Base-by-base conservation (phyloP, 805 yeast genomes). In the Metschnikowia continentalis region DNA sequence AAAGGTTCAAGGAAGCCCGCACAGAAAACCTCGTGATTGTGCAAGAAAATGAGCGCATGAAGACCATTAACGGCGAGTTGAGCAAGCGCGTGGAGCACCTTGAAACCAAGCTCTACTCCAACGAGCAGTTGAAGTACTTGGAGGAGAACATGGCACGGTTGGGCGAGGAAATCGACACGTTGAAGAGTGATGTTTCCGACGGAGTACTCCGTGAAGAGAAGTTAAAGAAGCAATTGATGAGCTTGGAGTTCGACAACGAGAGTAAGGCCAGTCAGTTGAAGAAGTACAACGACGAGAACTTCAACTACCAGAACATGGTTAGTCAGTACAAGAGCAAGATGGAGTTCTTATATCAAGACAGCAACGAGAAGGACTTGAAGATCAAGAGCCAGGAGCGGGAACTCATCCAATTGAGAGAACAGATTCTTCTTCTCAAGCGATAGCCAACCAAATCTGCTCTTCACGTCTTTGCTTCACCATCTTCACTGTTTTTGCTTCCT, bases 41-140 rank as follows among this genome's bases (percentile, higher is more conserved):
- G 22, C 89, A 87, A 64, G 94, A 87, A 61, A 86, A 84, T 59
- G 83, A 82, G 59, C 78, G 86, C 1, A 62, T 86, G 40, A 79
- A 78, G 26, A 83, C 75, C 54, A 76, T 75, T 52, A 82, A 84
- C 58, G 67, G 67, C 35, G 81, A 82, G 45, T 66, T 86, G 54
- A 74, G 69, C 47, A 50, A 53, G 14, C 79, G 80, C 56, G 69
- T 80, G 10, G 63, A 70, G 30, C 72, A 69, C 5, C 60, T 80
- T 26, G 83, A 83, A 56, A 70, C 67, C 1, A 78, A 79, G 52
- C 65, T 80, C 20, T 73, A 75, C 47, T 74, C 76, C 50, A 71
- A 76, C 26, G 77, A 77, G 37, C 85, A 83, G 58, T 76, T 80
- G 55, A 78, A 76, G 54, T 81, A 77, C 52, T 86, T 91, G 89